Evolutionary conservation across 169 alveolate genomes (phyloP), one percentile per base, ranked within the genome.

Genomic region (Besnoitia besnoiti): DNA sequence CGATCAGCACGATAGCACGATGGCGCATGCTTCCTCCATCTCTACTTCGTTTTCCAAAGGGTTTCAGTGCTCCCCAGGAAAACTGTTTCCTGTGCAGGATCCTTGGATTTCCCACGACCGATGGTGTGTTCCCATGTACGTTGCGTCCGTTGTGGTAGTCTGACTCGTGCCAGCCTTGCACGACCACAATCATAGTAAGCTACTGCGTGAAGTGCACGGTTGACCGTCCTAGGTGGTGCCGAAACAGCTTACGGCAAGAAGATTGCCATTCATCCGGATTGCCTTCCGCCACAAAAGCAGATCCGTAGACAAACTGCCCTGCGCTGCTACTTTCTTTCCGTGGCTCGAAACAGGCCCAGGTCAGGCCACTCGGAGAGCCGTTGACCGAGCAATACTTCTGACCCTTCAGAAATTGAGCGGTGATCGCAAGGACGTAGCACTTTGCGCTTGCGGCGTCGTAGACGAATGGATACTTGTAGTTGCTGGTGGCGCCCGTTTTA

Each of bases 161-260:
- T n/a, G n/a, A n/a, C n/a, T n/a, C n/a, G n/a, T n/a, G n/a, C n/a
- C n/a, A n/a, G n/a, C n/a, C n/a, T n/a, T n/a, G n/a, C n/a, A n/a
- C n/a, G n/a, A n/a, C n/a, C n/a, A n/a, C n/a, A n/a, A n/a, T n/a
- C n/a, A n/a, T n/a, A n/a, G n/a, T n/a, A n/a, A n/a, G n/a, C n/a
- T n/a, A n/a, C n/a, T n/a, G n/a, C n/a, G n/a, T n/a, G n/a, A n/a
- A n/a, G n/a, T n/a, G n/a, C n/a, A n/a, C n/a, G n/a, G n/a, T n/a
- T n/a, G n/a, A n/a, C n/a, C n/a, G n/a, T n/a, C n/a, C n/a, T n/a
- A n/a, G n/a, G n/a, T n/a, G n/a, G n/a, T n/a, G n/a, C n/a, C n/a
- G n/a, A n/a, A n/a, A n/a, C n/a, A n/a, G 33, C 93, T 35, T 73
- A 90, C 93, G 93, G 85, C 93, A 90, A 14, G n/a, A 40, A 24